phyloP scores from a whole-genome alignment of 371 early-diverging fungal species.

The Batrachochytrium dendrobatidis region DNA sequence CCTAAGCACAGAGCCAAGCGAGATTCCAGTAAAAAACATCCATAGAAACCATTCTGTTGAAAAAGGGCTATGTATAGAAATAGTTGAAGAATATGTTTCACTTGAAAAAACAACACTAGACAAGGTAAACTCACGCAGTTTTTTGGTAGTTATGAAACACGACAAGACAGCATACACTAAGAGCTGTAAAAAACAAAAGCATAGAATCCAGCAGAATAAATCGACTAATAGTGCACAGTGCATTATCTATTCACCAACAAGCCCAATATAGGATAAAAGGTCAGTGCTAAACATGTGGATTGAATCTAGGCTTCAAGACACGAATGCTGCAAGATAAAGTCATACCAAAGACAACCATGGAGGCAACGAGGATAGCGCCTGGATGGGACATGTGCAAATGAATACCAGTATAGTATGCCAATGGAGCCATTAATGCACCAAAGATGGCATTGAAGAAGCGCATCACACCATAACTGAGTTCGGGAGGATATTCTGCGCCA shows the following conservation, averaged over 20 bases:
- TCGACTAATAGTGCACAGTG: conserved; percentile 81
- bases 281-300: not conserved
- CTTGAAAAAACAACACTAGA: not conserved
- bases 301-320: no score
- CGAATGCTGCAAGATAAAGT: not conserved
- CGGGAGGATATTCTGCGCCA: conserved; percentile 74
- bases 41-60: conserved; percentile 80
- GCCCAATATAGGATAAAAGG: not conserved
- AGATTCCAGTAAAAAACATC: conserved; percentile 81
- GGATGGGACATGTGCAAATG: conserved; percentile 63
- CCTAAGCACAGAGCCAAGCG: conserved; percentile 84
- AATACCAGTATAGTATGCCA: conserved; percentile 85
- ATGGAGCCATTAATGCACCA: conserved; percentile 88
- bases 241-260: conserved; percentile 56
- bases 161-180: conserved; percentile 70
- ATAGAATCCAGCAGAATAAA: conserved; percentile 98
- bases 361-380: conserved; percentile 63
- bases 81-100: no score
- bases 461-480: conserved; percentile 88
- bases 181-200: conserved; percentile 88
- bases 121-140: conserved; percentile 23
- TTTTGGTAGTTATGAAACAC: conserved; percentile 64
- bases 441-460: conserved; percentile 84
- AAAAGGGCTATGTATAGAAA: conserved; percentile 58
- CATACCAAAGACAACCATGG: conserved; percentile 73